A percentile compares a stretch with the other conserved stretches of the same genome.
Evolutionary conservation across 176 grass and related monocot species (phyloP).

Genomic region (Oryza punctata): DNA sequence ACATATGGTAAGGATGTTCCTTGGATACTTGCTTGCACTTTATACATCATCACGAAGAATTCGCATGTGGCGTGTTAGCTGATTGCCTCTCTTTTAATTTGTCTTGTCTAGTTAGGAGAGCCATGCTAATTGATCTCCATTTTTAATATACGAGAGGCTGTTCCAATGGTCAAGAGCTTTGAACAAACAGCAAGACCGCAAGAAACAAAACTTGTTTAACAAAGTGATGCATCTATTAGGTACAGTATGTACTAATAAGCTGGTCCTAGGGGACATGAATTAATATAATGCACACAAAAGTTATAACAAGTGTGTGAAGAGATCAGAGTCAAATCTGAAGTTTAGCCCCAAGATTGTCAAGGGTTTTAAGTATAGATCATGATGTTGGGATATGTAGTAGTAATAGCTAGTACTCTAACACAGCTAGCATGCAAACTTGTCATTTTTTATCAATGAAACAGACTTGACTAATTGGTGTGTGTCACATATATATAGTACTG

Average conservation of each 20-base stretch:
- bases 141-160: not conserved
- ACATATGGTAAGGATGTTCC: slow-evolving; percentile 38
- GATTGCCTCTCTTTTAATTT: slow-evolving; percentile 6
- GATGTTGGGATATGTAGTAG: not conserved
- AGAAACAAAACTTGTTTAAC: slow-evolving; percentile 32
- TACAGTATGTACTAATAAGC: not conserved
- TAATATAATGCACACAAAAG: slow-evolving; percentile 4
- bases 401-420: not conserved
- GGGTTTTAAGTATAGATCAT: slow-evolving; percentile 20
- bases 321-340: slow-evolving; percentile 26
- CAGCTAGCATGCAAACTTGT: not conserved
- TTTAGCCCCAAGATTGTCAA: slow-evolving; percentile 33
- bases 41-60: slow-evolving; percentile 14
- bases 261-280: slow-evolving; percentile 1
- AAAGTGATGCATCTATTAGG: slow-evolving; percentile 34
- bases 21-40: not conserved
- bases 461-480: slow-evolving; percentile 30
- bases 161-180: slow-evolving; percentile 52
- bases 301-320: not conserved
- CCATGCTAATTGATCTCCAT: not conserved
- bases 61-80: slow-evolving; percentile 17
- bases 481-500: not conserved
- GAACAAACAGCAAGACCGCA: slow-evolving; percentile 38
- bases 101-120: slow-evolving; percentile 20
- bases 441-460: not conserved